These are phyloP conservation scores for Lecanicillium sp. DNA, from an alignment of 2,329 filamentous ascomycete species.

Conservation along the genomic window DNA sequence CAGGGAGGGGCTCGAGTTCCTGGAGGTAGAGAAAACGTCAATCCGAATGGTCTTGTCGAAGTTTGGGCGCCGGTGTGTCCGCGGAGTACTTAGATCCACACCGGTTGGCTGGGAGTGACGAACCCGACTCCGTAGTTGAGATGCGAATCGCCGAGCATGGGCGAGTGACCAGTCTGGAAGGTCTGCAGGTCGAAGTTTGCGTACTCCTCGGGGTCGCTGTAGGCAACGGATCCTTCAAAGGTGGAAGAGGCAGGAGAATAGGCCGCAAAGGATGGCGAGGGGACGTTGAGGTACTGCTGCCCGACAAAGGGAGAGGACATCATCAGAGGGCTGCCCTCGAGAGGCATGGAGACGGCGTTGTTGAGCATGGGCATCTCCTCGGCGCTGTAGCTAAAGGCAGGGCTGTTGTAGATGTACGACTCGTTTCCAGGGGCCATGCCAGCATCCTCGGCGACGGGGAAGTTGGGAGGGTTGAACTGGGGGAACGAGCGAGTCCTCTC, in stretches of 20 bases:
- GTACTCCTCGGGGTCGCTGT: conserved; percentile 57
- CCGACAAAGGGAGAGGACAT: conserved; percentile 50
- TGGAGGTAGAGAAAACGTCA: conserved; percentile 45
- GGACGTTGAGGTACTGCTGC: conserved; percentile 56
- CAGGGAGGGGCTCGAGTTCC: conserved; percentile 30
- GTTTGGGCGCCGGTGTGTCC: conserved; percentile 34
- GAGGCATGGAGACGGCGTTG: conserved; percentile 40
- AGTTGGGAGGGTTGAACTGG: conserved; percentile 52
- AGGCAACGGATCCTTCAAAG: conserved; percentile 55
- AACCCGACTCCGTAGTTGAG: conserved; percentile 47
- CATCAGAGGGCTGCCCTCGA: conserved; percentile 48
- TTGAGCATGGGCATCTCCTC: conserved; percentile 55
- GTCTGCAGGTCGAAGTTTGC: conserved; percentile 41
- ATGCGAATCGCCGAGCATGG: conserved; percentile 39
- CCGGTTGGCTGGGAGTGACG: conserved; percentile 56
- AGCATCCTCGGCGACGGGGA: conserved; percentile 40
- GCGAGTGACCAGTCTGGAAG: conserved; percentile 39
- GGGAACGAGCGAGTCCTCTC: conserved; percentile 55
- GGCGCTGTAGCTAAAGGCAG: conserved; percentile 58
- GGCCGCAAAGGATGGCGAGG: conserved; percentile 53
- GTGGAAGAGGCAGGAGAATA: conserved; percentile 60
- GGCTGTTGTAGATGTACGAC: conserved; percentile 49
- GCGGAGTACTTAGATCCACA: conserved; percentile 49
- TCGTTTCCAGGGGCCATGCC: conserved; percentile 35
- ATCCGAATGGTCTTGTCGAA: conserved; percentile 40